Evolutionary conservation across 2,329 filamentous ascomycete species (phyloP), one percentile per base, ranked within the genome.

Genomic region (Neoscytalidium dimidiatum): DNA sequence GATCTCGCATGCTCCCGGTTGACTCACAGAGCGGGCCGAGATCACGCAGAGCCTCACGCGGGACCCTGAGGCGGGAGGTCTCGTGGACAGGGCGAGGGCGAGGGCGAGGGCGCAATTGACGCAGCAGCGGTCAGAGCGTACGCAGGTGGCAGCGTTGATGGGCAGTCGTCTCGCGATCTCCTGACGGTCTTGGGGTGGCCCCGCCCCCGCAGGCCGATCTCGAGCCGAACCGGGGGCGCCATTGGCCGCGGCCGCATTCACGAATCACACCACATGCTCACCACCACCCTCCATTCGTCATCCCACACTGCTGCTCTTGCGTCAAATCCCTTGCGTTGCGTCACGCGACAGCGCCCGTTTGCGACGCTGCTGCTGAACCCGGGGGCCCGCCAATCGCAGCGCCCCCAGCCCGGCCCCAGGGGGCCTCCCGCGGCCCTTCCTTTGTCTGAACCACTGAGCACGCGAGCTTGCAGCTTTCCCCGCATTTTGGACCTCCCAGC

Each of bases 201-300:
- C 56, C 56, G 46, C 56, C 56, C 56, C 56, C 56, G 56, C 56
- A 60, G 41, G 56, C 56, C 56, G 56, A 60, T 60, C 56, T 17
- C 28, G 41, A 26, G 21, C 52, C 52, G 52, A 28, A 41, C 21
- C 52, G 52, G n/a, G 23, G 33, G 17, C n/a, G n/a, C 28, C 23
- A 60, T 33, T 43, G 53, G 53, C 53, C 26, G n/a, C n/a, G n/a
- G n/a, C n/a, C n/a, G n/a, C n/a, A n/a, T 9, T 7, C 23, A 11
- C 56, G 35, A 31, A 60, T 60, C 56, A 60, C 56, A 60, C 56
- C 56, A 60, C 56, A 33, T 8, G 38, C 56, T 46, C 56, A 60
- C 56, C 56, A 60, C 56, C 56, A 8, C 14, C 28, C 56, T 9
- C 52, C 29, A 57, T 57, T 35, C 52, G 52, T 35, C 53, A 43